Conservation (phyloP, 2,329 filamentous ascomycete genomes). For the Hypomyces rosellus region DNA sequence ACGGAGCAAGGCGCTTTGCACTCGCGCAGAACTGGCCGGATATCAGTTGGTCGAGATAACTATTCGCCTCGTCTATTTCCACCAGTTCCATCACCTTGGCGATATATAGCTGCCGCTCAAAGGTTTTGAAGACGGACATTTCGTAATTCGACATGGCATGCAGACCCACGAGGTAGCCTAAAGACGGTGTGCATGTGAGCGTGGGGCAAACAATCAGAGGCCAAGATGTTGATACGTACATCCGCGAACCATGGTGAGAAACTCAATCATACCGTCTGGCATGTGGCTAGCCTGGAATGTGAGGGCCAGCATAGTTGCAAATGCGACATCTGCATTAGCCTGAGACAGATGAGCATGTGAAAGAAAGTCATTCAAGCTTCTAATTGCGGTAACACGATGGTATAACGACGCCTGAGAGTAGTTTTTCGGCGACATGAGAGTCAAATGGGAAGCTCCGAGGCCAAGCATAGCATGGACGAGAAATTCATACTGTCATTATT, state of each 20-base stretch:
- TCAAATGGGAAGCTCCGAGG: constrained; percentile 33
- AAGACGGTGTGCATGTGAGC: too few species aligned
- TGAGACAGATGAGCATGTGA: constrained; percentile 20
- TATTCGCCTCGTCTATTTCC: too few species aligned
- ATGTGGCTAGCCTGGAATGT: constrained; percentile 34
- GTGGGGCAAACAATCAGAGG: too few species aligned
- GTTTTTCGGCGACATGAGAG: constrained; percentile 16
- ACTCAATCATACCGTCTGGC: constrained; percentile 34
- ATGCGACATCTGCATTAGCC: constrained; percentile 31
- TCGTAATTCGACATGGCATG: not conserved
- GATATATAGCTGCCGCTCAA: not conserved
- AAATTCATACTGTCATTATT: constrained; percentile 29
- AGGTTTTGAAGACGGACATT: constrained; percentile 1
- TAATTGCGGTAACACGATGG: constrained; percentile 33
- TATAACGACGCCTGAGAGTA: constrained; percentile 24
- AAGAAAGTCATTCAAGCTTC: constrained; percentile 28
- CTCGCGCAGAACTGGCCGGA: too few species aligned
- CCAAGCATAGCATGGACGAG: constrained; percentile 37
- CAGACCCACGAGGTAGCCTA: too few species aligned
- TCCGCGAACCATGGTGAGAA: constrained; percentile 32
- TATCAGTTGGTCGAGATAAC: too few species aligned
- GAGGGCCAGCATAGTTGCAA: constrained; percentile 30
- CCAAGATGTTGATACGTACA: constrained; percentile 19
- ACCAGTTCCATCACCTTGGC: too few species aligned
- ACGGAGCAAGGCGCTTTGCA: too few species aligned